A percentile compares a stretch with the other conserved stretches of the same genome.
Evolutionary conservation across 805 yeast species (phyloP).

Genomic region (Sungouiella blattae): DNA sequence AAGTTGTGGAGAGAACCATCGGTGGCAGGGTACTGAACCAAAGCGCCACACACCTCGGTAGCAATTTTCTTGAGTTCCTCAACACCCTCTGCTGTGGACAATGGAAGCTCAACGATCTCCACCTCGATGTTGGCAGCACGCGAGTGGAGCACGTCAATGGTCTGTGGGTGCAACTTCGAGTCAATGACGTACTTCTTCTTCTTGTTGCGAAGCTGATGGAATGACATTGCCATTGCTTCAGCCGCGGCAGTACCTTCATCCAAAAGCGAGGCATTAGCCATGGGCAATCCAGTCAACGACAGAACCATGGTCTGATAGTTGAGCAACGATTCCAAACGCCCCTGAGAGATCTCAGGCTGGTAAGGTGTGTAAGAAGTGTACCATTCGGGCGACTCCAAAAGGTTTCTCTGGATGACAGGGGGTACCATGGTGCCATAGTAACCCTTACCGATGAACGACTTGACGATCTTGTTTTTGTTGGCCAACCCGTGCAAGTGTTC

Average conservation of each 20-base stretch:
- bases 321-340: slow-evolving; percentile 83
- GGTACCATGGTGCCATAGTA: slow-evolving; percentile 89
- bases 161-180: slow-evolving; percentile 75
- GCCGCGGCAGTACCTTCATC: slow-evolving; percentile 98
- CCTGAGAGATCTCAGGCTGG: slow-evolving; percentile 97
- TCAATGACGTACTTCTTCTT: slow-evolving; percentile 70
- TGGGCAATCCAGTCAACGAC: slow-evolving; percentile 89
- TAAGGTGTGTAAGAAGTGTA: slow-evolving; percentile 98
- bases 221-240: slow-evolving; percentile 90
- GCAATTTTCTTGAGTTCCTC: slow-evolving; percentile 21
- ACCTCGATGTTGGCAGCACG: slow-evolving; percentile 77
- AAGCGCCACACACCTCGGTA: slow-evolving; percentile 64
- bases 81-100: slow-evolving; percentile 40
- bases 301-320: slow-evolving; percentile 91
- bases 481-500: slow-evolving; percentile 68
- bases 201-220: slow-evolving; percentile 63
- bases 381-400: slow-evolving; percentile 96
- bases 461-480: slow-evolving; percentile 64
- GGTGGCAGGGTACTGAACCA: slow-evolving; percentile 89
- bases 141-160: slow-evolving; percentile 70
- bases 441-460: slow-evolving; percentile 88
- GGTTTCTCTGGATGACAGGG: slow-evolving; percentile 87
- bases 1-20: slow-evolving; percentile 61
- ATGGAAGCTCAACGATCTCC: slow-evolving; percentile 55
- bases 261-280: slow-evolving; percentile 89